These are phyloP conservation scores for Coemansia nantahalensis DNA, from an alignment of 192 early-diverging fungal species.

Conservation along the genomic window DNA sequence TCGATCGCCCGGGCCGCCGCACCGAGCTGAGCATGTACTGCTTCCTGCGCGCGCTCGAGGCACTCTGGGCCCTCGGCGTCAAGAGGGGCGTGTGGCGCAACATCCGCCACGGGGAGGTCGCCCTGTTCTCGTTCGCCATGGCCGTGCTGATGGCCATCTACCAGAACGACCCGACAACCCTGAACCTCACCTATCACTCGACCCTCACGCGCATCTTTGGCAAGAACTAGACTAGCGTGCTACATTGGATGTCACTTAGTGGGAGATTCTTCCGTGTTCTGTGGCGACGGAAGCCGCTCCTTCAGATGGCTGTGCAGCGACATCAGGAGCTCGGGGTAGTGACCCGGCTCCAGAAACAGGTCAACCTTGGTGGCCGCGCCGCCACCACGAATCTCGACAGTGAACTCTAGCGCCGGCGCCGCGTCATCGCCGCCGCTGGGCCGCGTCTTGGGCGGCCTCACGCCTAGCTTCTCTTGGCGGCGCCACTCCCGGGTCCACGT, in stretches of 20 bases:
- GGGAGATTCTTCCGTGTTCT: too few species aligned
- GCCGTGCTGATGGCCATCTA: slow-evolving; percentile 79
- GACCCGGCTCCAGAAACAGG: slow-evolving; percentile 17
- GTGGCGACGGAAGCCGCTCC: neutral
- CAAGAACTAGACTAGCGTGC: slow-evolving; percentile 60
- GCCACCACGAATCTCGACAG: slow-evolving; percentile 40
- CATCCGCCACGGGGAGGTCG: slow-evolving; percentile 67
- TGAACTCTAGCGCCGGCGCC: too few species aligned
- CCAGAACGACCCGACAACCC: slow-evolving; percentile 71
- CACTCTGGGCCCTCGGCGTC: slow-evolving; percentile 63
- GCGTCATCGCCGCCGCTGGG: too few species aligned
- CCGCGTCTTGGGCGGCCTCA: too few species aligned
- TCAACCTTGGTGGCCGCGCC: neutral
- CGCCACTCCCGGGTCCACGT: slow-evolving; percentile 34
- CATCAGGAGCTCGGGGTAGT: slow-evolving; percentile 11
- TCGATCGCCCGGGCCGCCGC: slow-evolving; percentile 62
- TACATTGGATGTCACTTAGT: too few species aligned
- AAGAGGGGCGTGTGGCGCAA: slow-evolving; percentile 58
- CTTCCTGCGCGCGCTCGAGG: slow-evolving; percentile 73
- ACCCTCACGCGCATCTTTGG: slow-evolving; percentile 81
- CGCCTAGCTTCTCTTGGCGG: slow-evolving; percentile 3
- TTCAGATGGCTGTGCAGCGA: slow-evolving; percentile 37
- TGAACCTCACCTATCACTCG: slow-evolving; percentile 71
- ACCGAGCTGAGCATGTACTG: slow-evolving; percentile 84
- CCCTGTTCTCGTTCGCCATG: slow-evolving; percentile 70